Percentiles rank a stretch among this genome's conserved stretches.
Conservation (phyloP, 2,329 filamentous ascomycete genomes). For the Neocucurbitaria cava region DNA sequence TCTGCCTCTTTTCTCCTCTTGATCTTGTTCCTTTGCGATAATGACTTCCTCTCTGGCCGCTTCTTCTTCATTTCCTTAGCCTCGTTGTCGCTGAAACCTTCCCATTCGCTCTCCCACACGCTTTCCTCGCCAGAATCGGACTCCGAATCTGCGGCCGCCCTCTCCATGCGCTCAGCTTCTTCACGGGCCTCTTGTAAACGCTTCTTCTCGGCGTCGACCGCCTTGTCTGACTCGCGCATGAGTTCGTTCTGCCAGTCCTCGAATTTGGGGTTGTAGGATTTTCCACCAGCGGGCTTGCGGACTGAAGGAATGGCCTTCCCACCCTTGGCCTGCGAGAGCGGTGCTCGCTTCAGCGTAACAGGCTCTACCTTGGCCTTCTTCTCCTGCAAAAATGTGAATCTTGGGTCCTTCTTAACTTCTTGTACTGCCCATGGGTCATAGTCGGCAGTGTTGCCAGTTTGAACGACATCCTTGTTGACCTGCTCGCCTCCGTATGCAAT, state of each 20-base stretch:
- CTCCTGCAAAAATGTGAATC: conserved; percentile 72
- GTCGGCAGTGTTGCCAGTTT: conserved; percentile 63
- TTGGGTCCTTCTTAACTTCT: conserved; percentile 58
- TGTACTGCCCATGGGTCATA: conserved; percentile 81
- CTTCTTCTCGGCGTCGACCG: conserved; percentile 78
- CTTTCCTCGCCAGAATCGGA: conserved; percentile 85
- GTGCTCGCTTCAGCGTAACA: conserved; percentile 74
- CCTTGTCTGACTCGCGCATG: conserved; percentile 76
- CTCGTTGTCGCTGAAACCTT: conserved; percentile 60
- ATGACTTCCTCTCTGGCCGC: conserved; percentile 83
- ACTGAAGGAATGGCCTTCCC: conserved; percentile 83
- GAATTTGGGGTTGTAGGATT: conserved; percentile 91
- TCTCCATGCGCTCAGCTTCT: conserved; percentile 71
- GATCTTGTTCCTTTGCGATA: conserved; percentile 83
- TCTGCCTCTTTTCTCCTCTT: conserved; percentile 90
- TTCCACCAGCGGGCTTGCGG: conserved; percentile 77
- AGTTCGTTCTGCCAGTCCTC: conserved; percentile 83
- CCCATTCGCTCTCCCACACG: conserved; percentile 86
- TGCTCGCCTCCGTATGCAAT: conserved; percentile 77
- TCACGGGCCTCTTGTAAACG: conserved; percentile 71
- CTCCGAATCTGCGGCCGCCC: conserved; percentile 75
- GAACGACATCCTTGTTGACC: conserved; percentile 54
- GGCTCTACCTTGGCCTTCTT: conserved; percentile 73
- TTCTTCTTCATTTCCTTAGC: conserved; percentile 72
- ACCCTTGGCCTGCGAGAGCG: conserved; percentile 81